These are phyloP conservation scores for Daldinia vernicosa DNA, from an alignment of 495 filamentous ascomycete species.

Conservation along the genomic window DNA sequence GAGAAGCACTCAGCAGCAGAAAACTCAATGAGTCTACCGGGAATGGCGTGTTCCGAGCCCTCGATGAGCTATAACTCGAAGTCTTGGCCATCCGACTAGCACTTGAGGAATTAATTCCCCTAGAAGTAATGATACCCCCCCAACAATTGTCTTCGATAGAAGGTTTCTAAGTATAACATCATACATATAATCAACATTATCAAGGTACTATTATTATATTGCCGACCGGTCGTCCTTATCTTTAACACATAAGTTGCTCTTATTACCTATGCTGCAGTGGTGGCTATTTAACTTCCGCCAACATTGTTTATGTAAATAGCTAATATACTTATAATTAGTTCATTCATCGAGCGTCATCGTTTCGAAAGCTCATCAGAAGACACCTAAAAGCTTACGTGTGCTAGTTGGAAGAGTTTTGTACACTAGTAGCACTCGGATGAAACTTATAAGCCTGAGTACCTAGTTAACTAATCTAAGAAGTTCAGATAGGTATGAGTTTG, in stretches of 20 bases:
- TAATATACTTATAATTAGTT: conserved; percentile 2
- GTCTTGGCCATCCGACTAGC: not conserved
- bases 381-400: not conserved
- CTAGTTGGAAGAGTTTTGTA: not conserved
- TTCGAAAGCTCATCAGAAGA: not conserved
- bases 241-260: not conserved
- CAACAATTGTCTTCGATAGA: not conserved
- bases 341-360: not conserved
- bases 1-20: conserved; percentile 37
- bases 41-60: conserved; percentile 47
- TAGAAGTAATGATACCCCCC: conserved; percentile 16
- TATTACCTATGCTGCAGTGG: not conserved
- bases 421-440: not conserved
- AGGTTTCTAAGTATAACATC: not conserved
- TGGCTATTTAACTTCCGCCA: not conserved
- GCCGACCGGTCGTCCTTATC: not conserved
- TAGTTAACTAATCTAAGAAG: not conserved
- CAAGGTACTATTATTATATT: not conserved
- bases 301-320: conserved; percentile 4
- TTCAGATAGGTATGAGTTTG: not conserved
- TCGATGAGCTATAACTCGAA: conserved; percentile 54
- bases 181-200: not conserved
- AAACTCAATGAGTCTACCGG: conserved; percentile 23
- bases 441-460: not conserved
- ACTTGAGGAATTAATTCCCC: not conserved